phyloP scores from a whole-genome alignment of 371 early-diverging fungal species.

The Haplosporangium sp. region DNA sequence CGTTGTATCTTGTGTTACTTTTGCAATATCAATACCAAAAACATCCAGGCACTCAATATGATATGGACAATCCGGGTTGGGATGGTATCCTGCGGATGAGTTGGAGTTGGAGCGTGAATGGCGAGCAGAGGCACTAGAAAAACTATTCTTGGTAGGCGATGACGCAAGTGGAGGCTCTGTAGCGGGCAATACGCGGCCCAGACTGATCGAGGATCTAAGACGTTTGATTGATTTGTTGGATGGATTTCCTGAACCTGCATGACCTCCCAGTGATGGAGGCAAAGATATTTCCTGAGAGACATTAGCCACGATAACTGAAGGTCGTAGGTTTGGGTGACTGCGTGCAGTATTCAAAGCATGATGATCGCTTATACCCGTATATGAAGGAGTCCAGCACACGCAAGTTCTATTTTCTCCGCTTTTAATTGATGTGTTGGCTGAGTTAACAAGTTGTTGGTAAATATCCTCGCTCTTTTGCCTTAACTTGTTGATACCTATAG shows the following conservation, averaged over 20 bases:
- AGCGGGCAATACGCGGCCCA: slow-evolving; percentile 11
- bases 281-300: slow-evolving; percentile 6
- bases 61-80: slow-evolving; percentile 44
- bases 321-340: slow-evolving; percentile 31
- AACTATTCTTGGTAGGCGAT: slow-evolving; percentile 40
- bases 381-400: slow-evolving; percentile 44
- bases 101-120: slow-evolving; percentile 51
- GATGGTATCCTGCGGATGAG: slow-evolving; percentile 38
- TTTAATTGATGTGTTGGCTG: slow-evolving; percentile 5
- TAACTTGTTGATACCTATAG: slow-evolving; percentile 42
- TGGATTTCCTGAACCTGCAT: neutral
- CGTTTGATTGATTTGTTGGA: slow-evolving; percentile 48
- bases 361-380: slow-evolving; percentile 40
- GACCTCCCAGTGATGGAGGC: neutral
- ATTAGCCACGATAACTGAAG: slow-evolving; percentile 25
- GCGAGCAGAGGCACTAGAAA: slow-evolving; percentile 27
- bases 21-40: slow-evolving; percentile 2
- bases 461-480: slow-evolving; percentile 48
- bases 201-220: slow-evolving; percentile 33
- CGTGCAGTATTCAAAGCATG: slow-evolving; percentile 22
- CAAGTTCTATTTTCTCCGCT: slow-evolving; percentile 22
- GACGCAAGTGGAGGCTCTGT: slow-evolving; percentile 16
- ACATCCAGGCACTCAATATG: slow-evolving; percentile 22
- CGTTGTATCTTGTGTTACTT: neutral
- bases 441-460: slow-evolving; percentile 41